phyloP scores from a whole-genome alignment of 805 yeast genomes.

The Candida suzukii region DNA sequence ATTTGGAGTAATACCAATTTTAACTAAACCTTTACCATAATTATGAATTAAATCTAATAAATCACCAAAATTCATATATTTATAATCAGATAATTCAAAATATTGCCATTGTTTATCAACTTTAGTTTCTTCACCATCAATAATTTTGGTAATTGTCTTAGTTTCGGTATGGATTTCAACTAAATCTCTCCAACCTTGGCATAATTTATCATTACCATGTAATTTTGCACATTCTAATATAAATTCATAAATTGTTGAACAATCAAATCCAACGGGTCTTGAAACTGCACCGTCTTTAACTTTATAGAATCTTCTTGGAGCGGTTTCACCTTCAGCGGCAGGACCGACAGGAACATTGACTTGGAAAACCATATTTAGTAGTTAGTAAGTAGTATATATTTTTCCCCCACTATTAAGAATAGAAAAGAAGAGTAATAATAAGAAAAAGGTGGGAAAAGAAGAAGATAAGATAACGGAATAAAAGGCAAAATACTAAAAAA shows the following conservation, averaged over 20 bases:
- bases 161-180: constrained; percentile 69
- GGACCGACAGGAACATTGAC: constrained; percentile 59
- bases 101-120: constrained; percentile 85
- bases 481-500: no score
- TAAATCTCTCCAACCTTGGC: constrained; percentile 73
- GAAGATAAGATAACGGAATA: no score
- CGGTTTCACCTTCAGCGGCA: constrained; percentile 74
- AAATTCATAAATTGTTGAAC: constrained; percentile 65
- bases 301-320: constrained; percentile 64
- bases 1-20: constrained; percentile 62
- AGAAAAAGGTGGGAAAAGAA: neutral
- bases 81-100: constrained; percentile 72
- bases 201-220: constrained; percentile 45
- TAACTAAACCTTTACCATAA: constrained; percentile 69
- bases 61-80: constrained; percentile 56
- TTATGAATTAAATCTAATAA: constrained; percentile 40
- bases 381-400: no score
- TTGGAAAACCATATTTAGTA: constrained; percentile 23
- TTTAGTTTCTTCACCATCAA: constrained; percentile 67
- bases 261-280: constrained; percentile 58
- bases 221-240: constrained; percentile 53
- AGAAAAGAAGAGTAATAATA: neutral
- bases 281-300: constrained; percentile 38
- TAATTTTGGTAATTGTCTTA: constrained; percentile 62
- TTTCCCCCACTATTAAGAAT: no score